Percentiles rank a stretch among this genome's conserved stretches.
Evolutionary conservation across 116 monocot genomes (phyloP).

Genomic region (Zostera marina): DNA sequence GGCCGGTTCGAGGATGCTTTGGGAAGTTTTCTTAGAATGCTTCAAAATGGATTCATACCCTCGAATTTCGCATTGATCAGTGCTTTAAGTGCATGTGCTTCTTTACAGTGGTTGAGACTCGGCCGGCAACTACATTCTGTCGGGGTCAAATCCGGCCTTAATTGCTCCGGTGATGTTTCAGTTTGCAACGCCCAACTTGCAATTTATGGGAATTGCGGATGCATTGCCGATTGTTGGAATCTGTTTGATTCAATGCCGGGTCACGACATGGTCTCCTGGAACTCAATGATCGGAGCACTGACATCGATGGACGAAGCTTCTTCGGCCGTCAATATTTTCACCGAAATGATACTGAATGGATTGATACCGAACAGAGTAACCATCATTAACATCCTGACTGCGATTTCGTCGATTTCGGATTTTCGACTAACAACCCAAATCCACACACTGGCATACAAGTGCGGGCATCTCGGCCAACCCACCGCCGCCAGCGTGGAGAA

Average conservation of each 20-base stretch:
- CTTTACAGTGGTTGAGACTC: conserved; percentile 4
- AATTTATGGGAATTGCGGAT: conserved; percentile 17
- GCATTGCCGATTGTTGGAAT: conserved; percentile 10
- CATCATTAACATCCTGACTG: conserved; percentile 15
- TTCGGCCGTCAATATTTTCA: conserved; percentile 7
- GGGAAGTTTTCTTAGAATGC: conserved; percentile 13
- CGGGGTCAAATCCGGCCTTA: conserved; percentile 18
- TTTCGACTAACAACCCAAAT: conserved; percentile 9
- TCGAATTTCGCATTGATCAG: conserved; percentile 26
- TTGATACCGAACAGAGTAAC: conserved; percentile 21
- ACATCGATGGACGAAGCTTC: conserved; percentile 10
- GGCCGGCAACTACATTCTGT: conserved; percentile 18
- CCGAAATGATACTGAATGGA: conserved; percentile 22
- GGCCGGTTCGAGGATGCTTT: conserved; percentile 16
- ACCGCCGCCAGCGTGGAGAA: conserved; percentile 14
- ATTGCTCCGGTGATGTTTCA: conserved; percentile 11
- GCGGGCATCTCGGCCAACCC: conserved; percentile 9
- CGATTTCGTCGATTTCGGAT: conserved; percentile 11
- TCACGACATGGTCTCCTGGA: conserved; percentile 27
- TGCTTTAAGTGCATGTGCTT: conserved; percentile 19
- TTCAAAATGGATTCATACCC: conserved; percentile 2
- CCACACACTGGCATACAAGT: conserved; percentile 16
- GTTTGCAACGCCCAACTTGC: conserved; percentile 17
- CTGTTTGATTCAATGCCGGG: conserved; percentile 13
- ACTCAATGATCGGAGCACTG: conserved; percentile 22